Evolutionary conservation across 176 grass and related monocot genomes (phyloP).

Genomic region (Eleusine coracana): DNA sequence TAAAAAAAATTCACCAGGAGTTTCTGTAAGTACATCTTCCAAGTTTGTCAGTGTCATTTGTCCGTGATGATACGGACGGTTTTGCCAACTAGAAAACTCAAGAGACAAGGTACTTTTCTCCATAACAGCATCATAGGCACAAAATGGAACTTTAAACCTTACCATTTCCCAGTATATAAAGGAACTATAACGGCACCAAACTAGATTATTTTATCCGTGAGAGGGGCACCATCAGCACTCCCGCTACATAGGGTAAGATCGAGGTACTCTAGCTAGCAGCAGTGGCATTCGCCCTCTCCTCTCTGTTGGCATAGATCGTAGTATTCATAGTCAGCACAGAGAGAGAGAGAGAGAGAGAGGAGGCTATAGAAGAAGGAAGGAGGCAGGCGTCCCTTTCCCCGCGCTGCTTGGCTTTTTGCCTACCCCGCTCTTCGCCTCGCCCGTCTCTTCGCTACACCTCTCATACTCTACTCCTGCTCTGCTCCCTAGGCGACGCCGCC

Average conservation of each 20-base stretch:
- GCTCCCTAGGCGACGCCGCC: slow-evolving; percentile 12
- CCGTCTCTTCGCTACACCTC: slow-evolving; percentile 31
- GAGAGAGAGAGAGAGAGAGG: not conserved
- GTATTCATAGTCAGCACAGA: not conserved
- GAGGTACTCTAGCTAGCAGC: not conserved
- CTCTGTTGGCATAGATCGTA: not conserved
- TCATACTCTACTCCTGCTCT: not conserved
- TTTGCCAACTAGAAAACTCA: not conserved
- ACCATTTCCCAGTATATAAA: not conserved
- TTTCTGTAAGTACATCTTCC: not conserved
- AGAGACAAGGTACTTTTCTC: slow-evolving; percentile 9
- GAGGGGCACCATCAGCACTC: not conserved
- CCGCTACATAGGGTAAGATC: not conserved
- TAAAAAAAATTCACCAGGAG: not conserved
- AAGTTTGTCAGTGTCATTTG: not conserved
- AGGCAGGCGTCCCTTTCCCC: slow-evolving; percentile 1
- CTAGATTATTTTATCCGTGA: slow-evolving; percentile 18
- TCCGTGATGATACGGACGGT: not conserved
- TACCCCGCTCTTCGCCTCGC: not conserved
- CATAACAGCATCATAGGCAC: not conserved
- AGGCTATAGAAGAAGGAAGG: slow-evolving; percentile 4
- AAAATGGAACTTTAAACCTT: not conserved
- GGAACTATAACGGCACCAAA: not conserved
- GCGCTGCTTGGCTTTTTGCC: slow-evolving; percentile 38
- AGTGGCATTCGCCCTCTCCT: not conserved